A percentile compares a stretch with the other conserved stretches of the same genome.
Evolutionary conservation across 805 yeast species (phyloP).

Genomic region (Metschnikowia colocasiae): DNA sequence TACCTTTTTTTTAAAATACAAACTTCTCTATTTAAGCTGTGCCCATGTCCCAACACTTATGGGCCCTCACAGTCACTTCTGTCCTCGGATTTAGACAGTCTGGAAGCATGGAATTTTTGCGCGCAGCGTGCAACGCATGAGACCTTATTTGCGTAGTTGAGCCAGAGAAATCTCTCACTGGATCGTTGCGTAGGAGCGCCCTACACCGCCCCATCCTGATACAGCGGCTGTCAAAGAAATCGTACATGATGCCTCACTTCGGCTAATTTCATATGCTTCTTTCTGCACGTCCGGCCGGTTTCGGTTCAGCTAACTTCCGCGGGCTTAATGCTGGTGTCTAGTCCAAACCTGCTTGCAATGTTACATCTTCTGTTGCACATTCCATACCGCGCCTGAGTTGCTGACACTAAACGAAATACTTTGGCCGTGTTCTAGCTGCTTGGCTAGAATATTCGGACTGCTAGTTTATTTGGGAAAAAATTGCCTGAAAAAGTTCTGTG

Average conservation of each 20-base stretch:
- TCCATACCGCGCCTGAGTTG: background rate
- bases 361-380: background rate
- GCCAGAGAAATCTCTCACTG: background rate
- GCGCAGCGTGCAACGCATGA: background rate
- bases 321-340: background rate
- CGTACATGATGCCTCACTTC: slow-evolving; percentile 1
- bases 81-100: slow-evolving; percentile 1
- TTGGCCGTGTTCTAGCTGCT: background rate
- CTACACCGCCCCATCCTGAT: background rate
- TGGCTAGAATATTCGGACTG: background rate
- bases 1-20: background rate
- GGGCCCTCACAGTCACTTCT: background rate
- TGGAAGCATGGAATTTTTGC: slow-evolving; percentile 1
- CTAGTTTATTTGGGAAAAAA: background rate
- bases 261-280: background rate
- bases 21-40: background rate
- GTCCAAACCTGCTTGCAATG: background rate
- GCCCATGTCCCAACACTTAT: background rate
- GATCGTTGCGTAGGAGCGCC: background rate
- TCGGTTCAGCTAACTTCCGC: background rate
- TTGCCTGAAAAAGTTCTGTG: background rate
- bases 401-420: background rate
- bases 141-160: background rate
- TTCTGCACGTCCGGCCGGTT: background rate
- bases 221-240: background rate